Evolutionary conservation across 2,329 filamentous ascomycete genomes (phyloP), one percentile per base, ranked within the genome.

Genomic region (Epichloe elymi): DNA sequence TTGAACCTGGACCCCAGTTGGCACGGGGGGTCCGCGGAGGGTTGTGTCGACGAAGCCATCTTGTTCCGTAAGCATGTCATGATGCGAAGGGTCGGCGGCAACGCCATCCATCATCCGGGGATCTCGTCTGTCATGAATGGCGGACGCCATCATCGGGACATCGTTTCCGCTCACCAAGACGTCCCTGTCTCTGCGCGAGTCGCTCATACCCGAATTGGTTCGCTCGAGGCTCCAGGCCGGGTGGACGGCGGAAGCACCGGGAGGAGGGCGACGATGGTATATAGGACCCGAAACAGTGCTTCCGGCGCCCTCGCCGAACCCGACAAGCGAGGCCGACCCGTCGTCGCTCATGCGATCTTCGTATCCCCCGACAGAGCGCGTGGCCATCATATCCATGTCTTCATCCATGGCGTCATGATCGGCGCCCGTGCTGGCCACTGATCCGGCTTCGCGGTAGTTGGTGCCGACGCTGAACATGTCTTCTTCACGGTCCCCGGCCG

Each of bases 291-390:
- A 88, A 52, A 90, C 83, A 5, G 88, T 88, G 65, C 85, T 88
- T 58, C 85, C 87, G 10, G 91, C 90, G 36, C 90, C 91, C 65
- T 96, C 90, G 47, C 91, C 91, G 59, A 96, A 96, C 0, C 86
- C 91, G 10, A 96, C 91, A 5, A 96, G 74, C 55, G 85, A 91
- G 2, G 84, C 87, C 49, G 82, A 83, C 7, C 83, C 85, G 60
- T 95, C 88, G 59, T 95, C 89, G 59, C 86, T 91, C 76, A 93
- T 85, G 53, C 85, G 86, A 57, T 88, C 86, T 54, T 80, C 76
- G 53, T 70, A 78, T 4, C 71, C 75, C 75, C 70, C 71, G 2
- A 73, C 67, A 38, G 74, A 78, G 15, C 70, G 71, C 36, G 64
- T 70, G 3, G 69, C 65, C 51, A 73, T 55, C 45, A 67, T 69